Evolutionary conservation across 345 rosid species (phyloP).

Genomic region (Jatropha curcas): DNA sequence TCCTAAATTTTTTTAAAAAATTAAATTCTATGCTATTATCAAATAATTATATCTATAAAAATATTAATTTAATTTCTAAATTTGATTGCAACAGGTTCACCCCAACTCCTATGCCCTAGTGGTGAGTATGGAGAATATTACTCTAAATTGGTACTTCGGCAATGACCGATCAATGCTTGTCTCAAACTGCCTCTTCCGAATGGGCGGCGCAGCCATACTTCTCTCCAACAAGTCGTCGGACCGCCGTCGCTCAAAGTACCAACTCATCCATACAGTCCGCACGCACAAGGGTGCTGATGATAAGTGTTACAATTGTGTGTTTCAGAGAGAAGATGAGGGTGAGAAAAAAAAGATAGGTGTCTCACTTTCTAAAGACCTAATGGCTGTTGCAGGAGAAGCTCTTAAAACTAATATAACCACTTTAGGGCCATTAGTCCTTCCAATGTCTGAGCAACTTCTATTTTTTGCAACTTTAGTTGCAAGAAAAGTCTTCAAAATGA

Average conservation of each 20-base stretch:
- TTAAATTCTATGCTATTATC: too few relatives aligned
- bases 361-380: slow-evolving; percentile 82
- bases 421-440: slow-evolving; percentile 79
- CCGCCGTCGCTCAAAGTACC: slow-evolving; percentile 81
- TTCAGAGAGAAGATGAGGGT: slow-evolving; percentile 74
- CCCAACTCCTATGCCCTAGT: slow-evolving; percentile 89
- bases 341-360: slow-evolving; percentile 58
- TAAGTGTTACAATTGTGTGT: slow-evolving; percentile 65
- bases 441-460: slow-evolving; percentile 87
- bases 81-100: slow-evolving; percentile 46
- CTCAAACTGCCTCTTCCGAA: slow-evolving; percentile 87
- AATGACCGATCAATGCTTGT: slow-evolving; percentile 92
- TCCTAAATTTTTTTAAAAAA: too few relatives aligned
- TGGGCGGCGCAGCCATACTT: slow-evolving; percentile 96
- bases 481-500: slow-evolving; percentile 62
- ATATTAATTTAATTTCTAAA: too few relatives aligned
- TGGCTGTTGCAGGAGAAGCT: slow-evolving; percentile 97
- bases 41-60: too few relatives aligned
- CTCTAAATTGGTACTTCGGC: slow-evolving; percentile 86
- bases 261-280: slow-evolving; percentile 86
- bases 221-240: slow-evolving; percentile 72
- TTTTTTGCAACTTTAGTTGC: slow-evolving; percentile 67
- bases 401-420: slow-evolving; percentile 92
- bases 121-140: slow-evolving; percentile 91
- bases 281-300: slow-evolving; percentile 92